phyloP scores from a whole-genome alignment of 306 rosid species.

The Luffa acutangula region DNA sequence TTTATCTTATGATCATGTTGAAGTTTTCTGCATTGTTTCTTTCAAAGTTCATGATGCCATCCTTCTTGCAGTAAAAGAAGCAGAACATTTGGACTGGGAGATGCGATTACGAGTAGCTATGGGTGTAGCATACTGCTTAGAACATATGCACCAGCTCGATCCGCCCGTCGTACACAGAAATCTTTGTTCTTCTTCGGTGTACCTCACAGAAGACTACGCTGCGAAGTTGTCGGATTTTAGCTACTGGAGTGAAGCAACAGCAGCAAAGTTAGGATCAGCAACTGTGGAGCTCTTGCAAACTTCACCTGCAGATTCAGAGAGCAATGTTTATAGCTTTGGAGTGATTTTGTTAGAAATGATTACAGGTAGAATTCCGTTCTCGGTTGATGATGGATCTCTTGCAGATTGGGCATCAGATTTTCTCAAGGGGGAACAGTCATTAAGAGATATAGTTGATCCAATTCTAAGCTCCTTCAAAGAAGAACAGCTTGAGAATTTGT shows the following conservation, averaged over 20 bases:
- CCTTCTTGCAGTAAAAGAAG: conserved; percentile 66
- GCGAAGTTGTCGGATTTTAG: conserved; percentile 71
- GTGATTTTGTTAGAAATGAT: conserved; percentile 64
- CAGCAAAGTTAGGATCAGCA: conserved; percentile 26
- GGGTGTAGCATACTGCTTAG: conserved; percentile 91
- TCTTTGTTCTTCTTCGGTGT: conserved; percentile 59
- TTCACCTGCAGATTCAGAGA: conserved; percentile 25
- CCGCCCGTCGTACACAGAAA: conserved; percentile 50
- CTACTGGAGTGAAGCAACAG: conserved; percentile 46
- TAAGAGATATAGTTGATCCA: conserved; percentile 61
- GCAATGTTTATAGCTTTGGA: conserved; percentile 71
- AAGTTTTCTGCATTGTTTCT: background rate
- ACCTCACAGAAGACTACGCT: conserved; percentile 84
- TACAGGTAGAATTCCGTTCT: conserved; percentile 56
- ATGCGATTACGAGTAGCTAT: conserved; percentile 71
- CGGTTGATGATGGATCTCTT: conserved; percentile 32
- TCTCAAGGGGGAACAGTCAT: conserved; percentile 35
- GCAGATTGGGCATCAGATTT: conserved; percentile 56
- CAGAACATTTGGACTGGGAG: conserved; percentile 80
- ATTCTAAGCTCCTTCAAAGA: conserved; percentile 34
- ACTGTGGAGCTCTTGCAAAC: conserved; percentile 25
- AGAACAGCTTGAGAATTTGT: conserved; percentile 41
- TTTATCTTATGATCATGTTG: background rate
- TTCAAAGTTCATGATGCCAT: background rate
- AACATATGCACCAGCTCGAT: conserved; percentile 60